Conservation (phyloP, 129 eudicot genomes). For the Smallanthus sonchifolius region DNA sequence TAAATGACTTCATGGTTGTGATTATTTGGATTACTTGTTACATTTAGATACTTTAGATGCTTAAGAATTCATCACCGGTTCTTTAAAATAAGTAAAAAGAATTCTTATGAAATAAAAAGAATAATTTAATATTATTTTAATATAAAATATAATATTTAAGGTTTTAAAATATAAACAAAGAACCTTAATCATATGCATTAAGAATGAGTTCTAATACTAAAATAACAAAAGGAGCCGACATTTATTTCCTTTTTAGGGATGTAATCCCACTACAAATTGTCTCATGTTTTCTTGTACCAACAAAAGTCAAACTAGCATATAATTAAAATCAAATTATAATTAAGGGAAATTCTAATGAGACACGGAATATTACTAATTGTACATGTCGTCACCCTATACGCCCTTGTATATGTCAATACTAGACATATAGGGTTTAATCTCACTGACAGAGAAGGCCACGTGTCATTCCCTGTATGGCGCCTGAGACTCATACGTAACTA, state of each 20-base stretch:
- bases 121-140: not conserved
- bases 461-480: too few relatives aligned
- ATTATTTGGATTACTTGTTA: not conserved
- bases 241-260: slow-evolving; percentile 19
- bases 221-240: slow-evolving; percentile 32
- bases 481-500: too few relatives aligned
- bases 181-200: slow-evolving; percentile 15
- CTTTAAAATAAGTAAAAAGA: not conserved
- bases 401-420: too few relatives aligned
- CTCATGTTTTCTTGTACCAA: not conserved
- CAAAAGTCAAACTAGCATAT: slow-evolving; percentile 16
- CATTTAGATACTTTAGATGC: not conserved
- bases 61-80: not conserved
- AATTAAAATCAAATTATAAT: not conserved
- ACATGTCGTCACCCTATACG: too few relatives aligned
- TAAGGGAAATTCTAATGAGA: too few relatives aligned
- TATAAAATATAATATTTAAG: not conserved
- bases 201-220: slow-evolving; percentile 25
- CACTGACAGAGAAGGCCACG: too few relatives aligned
- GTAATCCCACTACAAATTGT: slow-evolving; percentile 30
- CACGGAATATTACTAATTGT: too few relatives aligned
- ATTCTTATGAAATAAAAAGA: not conserved
- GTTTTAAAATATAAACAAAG: not conserved
- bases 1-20: not conserved
- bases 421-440: too few relatives aligned